Base-by-base conservation (phyloP, 495 filamentous ascomycete genomes). In the Penicillium canescens region DNA sequence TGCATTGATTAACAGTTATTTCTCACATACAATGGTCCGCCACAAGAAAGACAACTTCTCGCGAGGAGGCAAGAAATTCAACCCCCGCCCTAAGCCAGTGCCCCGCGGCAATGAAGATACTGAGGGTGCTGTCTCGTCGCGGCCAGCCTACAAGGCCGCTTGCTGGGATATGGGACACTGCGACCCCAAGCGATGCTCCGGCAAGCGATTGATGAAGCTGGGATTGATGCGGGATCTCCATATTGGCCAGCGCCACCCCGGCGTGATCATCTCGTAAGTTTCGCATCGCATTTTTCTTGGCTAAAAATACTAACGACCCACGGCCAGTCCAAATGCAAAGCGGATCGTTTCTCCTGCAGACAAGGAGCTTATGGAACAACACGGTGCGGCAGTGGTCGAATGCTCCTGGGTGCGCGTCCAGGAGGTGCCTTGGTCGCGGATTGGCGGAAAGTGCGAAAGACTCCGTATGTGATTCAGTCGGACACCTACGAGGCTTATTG, bases 151-250 rank as follows among this genome's bases (percentile, higher is more conserved):
- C 81, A 91, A 89, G 76, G 95, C 94, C 41, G 94, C 93, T 34
- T 96, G 93, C 66, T 98, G 94, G 94, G 94, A 98, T 69, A 77
- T 98, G 34, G 91, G 91, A 43, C 94, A 98, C 69, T 98, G 94
- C 74, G 94, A 98, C 68, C 92, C 92, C 7, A 97, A 98, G 69
- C 79, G 95, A 60, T 98, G 94, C 70, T 97, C 93, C 0, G 94
- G 94, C 12, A 97, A 98, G 75, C 83, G 88, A 48, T 79, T 98
- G 35, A 95, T 98, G 79, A 83, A 88, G 60, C 82, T 95, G 26
- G 92, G 93, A 1, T 71, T 97, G 49, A 96, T 98, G 93, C 85
- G 94, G 51, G 89, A 96, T 70, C 84, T 98, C 41, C 84, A 89
- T 61, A 80, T 98, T 28, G 94, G 95, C 28, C 92, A 96, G 70